These are phyloP conservation scores for Leucoagaricus sp. DNA, from an alignment of 1,284 basidiomycete genomes.

Conservation along the genomic window DNA sequence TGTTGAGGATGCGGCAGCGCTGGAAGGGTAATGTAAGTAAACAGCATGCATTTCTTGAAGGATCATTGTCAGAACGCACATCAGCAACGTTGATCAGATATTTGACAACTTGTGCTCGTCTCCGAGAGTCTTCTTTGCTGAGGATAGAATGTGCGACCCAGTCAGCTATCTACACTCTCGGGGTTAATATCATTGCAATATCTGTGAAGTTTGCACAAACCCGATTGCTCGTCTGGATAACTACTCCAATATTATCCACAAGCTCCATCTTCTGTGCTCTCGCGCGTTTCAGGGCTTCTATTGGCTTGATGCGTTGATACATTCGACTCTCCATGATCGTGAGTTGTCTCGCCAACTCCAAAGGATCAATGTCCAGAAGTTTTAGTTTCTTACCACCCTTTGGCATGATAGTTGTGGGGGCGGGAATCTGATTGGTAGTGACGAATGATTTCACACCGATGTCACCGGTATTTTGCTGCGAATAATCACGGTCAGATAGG, in stretches of 20 bases:
- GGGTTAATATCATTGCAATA: not conserved
- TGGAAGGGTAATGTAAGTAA: conserved; percentile 33
- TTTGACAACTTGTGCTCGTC: conserved; percentile 81
- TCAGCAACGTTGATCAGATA: conserved; percentile 95
- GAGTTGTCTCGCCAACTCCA: conserved; percentile 92
- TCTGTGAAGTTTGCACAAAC: conserved; percentile 43
- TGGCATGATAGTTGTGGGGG: conserved; percentile 80
- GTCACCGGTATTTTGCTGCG: conserved; percentile 59
- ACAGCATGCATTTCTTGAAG: not conserved
- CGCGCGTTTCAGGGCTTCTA: conserved; percentile 87
- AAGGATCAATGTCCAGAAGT: conserved; percentile 84
- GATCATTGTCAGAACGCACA: conserved; percentile 50
- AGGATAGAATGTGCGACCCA: conserved; percentile 96
- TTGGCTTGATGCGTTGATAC: conserved; percentile 87
- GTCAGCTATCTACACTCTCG: conserved; percentile 67
- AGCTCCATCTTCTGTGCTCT: conserved; percentile 74
- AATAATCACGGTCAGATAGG: conserved; percentile 13
- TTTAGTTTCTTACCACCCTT: conserved; percentile 78
- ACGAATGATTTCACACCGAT: conserved; percentile 47
- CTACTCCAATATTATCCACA: conserved; percentile 83
- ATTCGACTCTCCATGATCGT: conserved; percentile 91
- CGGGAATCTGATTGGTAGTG: conserved; percentile 51
- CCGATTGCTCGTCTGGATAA: conserved; percentile 92
- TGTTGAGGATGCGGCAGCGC: conserved; percentile 90
- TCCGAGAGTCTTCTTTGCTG: conserved; percentile 83